Base-by-base conservation (phyloP, 2,329 filamentous ascomycete genomes). In the Alternaria burnsii region DNA sequence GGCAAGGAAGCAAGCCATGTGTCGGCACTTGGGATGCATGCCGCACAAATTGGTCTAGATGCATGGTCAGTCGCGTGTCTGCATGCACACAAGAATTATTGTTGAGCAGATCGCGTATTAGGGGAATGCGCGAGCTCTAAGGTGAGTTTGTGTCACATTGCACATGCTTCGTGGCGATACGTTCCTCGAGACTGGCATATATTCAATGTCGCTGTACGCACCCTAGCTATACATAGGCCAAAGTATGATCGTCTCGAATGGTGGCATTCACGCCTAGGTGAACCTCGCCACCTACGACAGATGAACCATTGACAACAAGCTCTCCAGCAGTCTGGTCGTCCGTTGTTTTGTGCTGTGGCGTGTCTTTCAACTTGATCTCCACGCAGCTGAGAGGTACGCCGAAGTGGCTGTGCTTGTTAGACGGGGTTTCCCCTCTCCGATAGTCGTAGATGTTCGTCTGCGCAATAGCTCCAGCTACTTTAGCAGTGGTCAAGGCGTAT, bases 401-500 rank as follows among this genome's bases (percentile, higher is more conserved):
- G 73, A 98, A 97, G 77, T 97, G 93, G 59, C 79, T 83, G 46
- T 81, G 80, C 44, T 82, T 78, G 53, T 70, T 74, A 65, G 65
- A 75, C 7, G 67, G 52, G 43, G 78, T 75, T 41, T 78, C 38
- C 79, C 81, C 63, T 85, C 84, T 67, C 50, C 94, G 84, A 78
- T 98, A 98, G 76, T 98, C 94, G 74, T 92, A 96, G 40, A 94
- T 85, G 62, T 92, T 89, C 8, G 92, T 97, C 80, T 98, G 94
- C 1, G 90, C 84, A n/a, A 97, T 87, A 1, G 94, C 90, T 38
- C 95, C 95, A 2, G 94, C 94, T n/a, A 98, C 91, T 62, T 88
- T 87, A 24, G 92, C 83, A 1, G 91, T 89, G 18, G 93, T 91
- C 55, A 99, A 84, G 3, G 93, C 94, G 77, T 98, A 97, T 52